Percentiles rank a stretch among this genome's conserved stretches.
Evolutionary conservation across 106 monocot genomes (phyloP).

Genomic region (Dendrobium catenatum): DNA sequence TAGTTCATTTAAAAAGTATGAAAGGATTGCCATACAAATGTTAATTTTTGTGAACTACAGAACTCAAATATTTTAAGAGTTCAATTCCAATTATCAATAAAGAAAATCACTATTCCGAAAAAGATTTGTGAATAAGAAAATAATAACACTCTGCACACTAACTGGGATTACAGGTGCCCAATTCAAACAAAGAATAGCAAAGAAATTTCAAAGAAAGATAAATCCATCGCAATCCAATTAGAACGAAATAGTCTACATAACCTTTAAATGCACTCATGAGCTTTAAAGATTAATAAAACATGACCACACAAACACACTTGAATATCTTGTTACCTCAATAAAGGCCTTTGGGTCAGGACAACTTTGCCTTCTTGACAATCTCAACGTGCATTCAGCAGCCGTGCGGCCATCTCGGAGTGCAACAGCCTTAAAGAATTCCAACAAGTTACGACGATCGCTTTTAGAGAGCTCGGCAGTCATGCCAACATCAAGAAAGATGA

Average conservation of each 20-base stretch:
- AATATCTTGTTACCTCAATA: conserved; percentile 26
- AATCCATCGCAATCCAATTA: not conserved
- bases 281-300: not conserved
- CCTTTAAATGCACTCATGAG: not conserved
- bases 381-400: conserved; percentile 52
- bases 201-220: not conserved
- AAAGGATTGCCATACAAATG: not conserved
- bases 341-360: conserved; percentile 59
- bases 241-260: not conserved
- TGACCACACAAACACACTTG: not conserved
- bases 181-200: not conserved
- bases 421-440: conserved; percentile 70
- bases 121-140: not conserved
- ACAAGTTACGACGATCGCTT: conserved; percentile 39
- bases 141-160: not conserved
- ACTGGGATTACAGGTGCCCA: not conserved
- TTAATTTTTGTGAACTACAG: not conserved
- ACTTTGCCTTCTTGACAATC: conserved; percentile 42
- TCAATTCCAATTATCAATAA: not conserved
- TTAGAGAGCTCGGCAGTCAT: conserved; percentile 65
- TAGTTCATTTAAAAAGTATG: not conserved
- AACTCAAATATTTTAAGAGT: not conserved
- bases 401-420: conserved; percentile 50
- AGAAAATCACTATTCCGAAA: not conserved
- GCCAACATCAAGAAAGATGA: conserved; percentile 65